Evolutionary conservation across 164 flowering plant genomes (phyloP).

Genomic region (Macadamia tetraphylla): DNA sequence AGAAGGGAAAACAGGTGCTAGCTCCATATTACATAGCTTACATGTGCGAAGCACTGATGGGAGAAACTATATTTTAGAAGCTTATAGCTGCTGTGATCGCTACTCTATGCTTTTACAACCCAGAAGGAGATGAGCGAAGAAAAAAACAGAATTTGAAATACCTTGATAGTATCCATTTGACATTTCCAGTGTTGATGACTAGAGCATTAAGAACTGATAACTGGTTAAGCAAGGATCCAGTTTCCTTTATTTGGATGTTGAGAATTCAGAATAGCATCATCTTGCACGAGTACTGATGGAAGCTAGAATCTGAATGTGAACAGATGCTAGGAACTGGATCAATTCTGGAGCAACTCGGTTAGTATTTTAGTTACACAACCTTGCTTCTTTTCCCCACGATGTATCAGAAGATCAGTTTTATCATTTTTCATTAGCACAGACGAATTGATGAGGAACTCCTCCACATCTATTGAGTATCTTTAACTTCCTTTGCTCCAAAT

Average conservation of each 20-base stretch:
- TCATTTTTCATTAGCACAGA: constrained; percentile 23
- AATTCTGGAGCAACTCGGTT: constrained; percentile 23
- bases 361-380: constrained; percentile 25
- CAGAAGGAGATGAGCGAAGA: too few relatives aligned
- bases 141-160: constrained; percentile 4
- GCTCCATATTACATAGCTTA: too few relatives aligned
- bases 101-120: too few relatives aligned
- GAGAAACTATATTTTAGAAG: too few relatives aligned
- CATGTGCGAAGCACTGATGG: too few relatives aligned
- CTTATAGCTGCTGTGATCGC: too few relatives aligned
- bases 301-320: constrained; percentile 29
- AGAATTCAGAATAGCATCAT: constrained; percentile 18
- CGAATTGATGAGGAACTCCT: constrained; percentile 15
- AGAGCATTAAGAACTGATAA: constrained; percentile 20
- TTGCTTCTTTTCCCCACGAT: constrained; percentile 20
- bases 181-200: constrained; percentile 22
- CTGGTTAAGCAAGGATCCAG: constrained; percentile 24
- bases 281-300: constrained; percentile 27
- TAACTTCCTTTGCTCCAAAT: constrained; percentile 21
- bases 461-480: constrained; percentile 18
- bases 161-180: constrained; percentile 24
- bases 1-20: too few relatives aligned
- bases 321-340: constrained; percentile 24
- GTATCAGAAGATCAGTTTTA: constrained; percentile 6
- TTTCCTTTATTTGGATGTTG: constrained; percentile 20